These are phyloP conservation scores for Aspergillus sp. DNA, from an alignment of 2,329 filamentous ascomycete genomes.

Conservation along the genomic window DNA sequence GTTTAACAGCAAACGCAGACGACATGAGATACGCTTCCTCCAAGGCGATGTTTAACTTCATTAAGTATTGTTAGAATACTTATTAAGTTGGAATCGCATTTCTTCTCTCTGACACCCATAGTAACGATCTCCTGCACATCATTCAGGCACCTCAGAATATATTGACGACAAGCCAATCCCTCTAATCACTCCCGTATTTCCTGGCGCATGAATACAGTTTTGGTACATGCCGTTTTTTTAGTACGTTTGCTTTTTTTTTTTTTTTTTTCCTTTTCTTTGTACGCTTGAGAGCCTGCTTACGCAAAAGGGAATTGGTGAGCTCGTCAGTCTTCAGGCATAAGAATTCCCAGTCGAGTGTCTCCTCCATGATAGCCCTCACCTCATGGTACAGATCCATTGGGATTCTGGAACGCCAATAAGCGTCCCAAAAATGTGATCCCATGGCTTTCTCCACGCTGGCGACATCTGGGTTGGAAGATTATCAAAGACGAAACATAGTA, in stretches of 20 bases:
- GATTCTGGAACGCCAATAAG: not conserved
- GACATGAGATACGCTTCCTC: not conserved
- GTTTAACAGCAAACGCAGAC: not conserved
- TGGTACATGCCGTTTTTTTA: too few species aligned
- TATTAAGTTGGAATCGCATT: not conserved
- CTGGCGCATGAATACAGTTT: too few species aligned
- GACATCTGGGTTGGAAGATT: not conserved
- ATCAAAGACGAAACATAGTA: not conserved
- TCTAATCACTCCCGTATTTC: not conserved
- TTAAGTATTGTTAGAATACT: not conserved
- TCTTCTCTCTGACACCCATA: not conserved
- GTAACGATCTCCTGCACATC: not conserved
- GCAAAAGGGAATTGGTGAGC: not conserved
- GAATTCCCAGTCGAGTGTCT: not conserved
- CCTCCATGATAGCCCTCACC: not conserved
- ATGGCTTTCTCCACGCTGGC: not conserved
- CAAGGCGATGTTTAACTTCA: not conserved
- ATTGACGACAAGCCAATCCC: not conserved
- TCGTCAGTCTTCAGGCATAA: not conserved
- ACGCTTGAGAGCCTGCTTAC: too few species aligned
- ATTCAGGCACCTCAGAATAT: not conserved
- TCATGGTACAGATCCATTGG: not conserved
- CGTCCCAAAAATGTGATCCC: not conserved
- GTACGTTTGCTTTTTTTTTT: too few species aligned
- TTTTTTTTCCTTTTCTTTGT: too few species aligned